phyloP scores from a whole-genome alignment of 345 rosid species.

The Euphorbia lathyris region DNA sequence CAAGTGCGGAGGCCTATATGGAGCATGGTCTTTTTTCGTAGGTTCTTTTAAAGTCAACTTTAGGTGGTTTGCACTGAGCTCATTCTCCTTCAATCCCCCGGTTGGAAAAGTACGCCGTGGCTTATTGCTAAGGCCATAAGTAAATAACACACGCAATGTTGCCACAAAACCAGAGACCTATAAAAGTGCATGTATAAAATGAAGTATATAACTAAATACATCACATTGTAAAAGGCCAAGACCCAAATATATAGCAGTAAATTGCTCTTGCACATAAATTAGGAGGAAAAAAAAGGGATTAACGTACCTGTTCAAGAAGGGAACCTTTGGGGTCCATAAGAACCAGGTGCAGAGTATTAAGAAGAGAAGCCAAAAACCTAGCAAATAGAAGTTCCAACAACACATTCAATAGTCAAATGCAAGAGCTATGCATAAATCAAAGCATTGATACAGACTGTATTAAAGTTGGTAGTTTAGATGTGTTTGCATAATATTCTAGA shows the following conservation, averaged over 20 bases:
- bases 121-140: slow-evolving; percentile 58
- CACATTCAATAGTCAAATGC: neutral
- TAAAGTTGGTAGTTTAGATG: neutral
- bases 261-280: slow-evolving; percentile 8
- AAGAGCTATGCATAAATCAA: neutral
- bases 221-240: slow-evolving; percentile 5
- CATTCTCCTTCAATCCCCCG: slow-evolving; percentile 41
- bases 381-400: slow-evolving; percentile 1
- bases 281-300: neutral
- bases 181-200: slow-evolving; percentile 4
- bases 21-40: slow-evolving; percentile 36
- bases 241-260: neutral
- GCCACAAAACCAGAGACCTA: slow-evolving; percentile 85
- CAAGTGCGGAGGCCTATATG: slow-evolving; percentile 91
- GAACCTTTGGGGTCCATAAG: slow-evolving; percentile 64
- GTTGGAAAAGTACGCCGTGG: slow-evolving; percentile 31
- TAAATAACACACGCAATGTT: slow-evolving; percentile 64
- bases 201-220: neutral
- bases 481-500: neutral
- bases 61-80: slow-evolving; percentile 29
- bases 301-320: slow-evolving; percentile 74
- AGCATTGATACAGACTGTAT: neutral
- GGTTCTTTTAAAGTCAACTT: slow-evolving; percentile 39
- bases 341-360: slow-evolving; percentile 72
- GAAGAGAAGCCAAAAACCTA: slow-evolving; percentile 82